Evolutionary conservation across 1,284 basidiomycete species (phyloP).

Genomic region (Moesziomyces sp.): DNA sequence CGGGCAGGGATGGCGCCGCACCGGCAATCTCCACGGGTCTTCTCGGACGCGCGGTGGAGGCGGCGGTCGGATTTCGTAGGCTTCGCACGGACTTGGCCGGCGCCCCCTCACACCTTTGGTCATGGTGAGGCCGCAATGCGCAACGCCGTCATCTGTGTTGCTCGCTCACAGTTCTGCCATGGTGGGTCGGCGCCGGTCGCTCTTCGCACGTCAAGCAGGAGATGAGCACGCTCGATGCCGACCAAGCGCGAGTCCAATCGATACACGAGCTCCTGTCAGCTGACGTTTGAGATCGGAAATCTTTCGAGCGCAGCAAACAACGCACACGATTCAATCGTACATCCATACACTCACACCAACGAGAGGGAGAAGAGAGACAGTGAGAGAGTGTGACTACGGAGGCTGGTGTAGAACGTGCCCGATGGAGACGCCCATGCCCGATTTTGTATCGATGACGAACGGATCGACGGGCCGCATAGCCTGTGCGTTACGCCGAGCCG

Average conservation of each 20-base stretch:
- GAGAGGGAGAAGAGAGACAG: too few species aligned
- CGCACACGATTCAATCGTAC: too few species aligned
- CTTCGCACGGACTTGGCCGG: constrained; percentile 23
- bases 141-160: too few species aligned
- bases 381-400: too few species aligned
- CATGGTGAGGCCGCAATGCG: background rate
- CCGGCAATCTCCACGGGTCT: background rate
- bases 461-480: constrained; percentile 3
- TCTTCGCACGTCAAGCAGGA: background rate
- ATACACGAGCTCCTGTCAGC: too few species aligned
- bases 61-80: background rate
- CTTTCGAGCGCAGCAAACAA: too few species aligned
- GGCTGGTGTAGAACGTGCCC: too few species aligned
- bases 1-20: background rate
- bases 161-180: too few species aligned
- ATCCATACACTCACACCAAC: too few species aligned
- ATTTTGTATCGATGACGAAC: too few species aligned
- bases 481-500: constrained; percentile 11
- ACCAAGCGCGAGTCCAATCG: constrained; percentile 1
- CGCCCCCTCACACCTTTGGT: constrained; percentile 3
- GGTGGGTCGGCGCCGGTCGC: constrained; percentile 10
- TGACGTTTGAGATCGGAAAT: too few species aligned
- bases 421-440: too few species aligned
- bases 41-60: background rate
- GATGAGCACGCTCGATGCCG: background rate